Base-by-base conservation (phyloP, 768 basidiomycete genomes). In the Lactifluus subvellereus region DNA sequence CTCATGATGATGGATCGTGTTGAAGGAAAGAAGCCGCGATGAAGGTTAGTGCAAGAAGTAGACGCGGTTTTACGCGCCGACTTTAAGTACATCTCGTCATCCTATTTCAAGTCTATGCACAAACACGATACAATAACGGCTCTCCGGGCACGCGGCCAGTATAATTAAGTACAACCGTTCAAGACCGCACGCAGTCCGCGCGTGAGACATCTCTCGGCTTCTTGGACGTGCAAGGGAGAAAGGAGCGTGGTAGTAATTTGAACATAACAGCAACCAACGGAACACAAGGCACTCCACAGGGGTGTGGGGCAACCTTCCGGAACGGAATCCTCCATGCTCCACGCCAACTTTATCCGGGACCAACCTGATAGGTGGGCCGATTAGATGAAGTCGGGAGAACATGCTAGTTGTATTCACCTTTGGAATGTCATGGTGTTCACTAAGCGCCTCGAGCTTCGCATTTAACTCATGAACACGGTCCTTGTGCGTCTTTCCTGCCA, bases 401-500 rank as follows among this genome's bases (percentile, higher is more conserved):
- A 57, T 51, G 60, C 52, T 54, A 27, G 70, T 76, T 16, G 63
- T 27, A 57, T 32, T 53, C 72, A 87, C 91, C 82, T 95, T 94
- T 45, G 93, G 93, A 70, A 94, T 94, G 73, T 95, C 93, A 74
- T 96, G 91, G 80, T 94, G 94, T 77, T 95, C 93, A 73, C 89
- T 91, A 61, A 94, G 81, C 61, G 83, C 77, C 75, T 95, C 94
- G 9, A 97, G 79, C 72, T 94, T 89, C 30, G 82, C 70, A 71
- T 97, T 97, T 70, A 95, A 92, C 70, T 94, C 92, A 66, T 83
- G 85, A 42, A 97, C 94, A 48, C 94, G 87, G 64, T 97, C 94
- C 76, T 97, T 97, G 76, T 97, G 94, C 6, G 90, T 92, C 77
- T 89, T 91, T 69, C 78, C 78, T 0, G 94, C 93, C 70, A 90